Evolutionary conservation across 1,284 basidiomycete genomes (phyloP).

Genomic region (Rugosomyces carneus): DNA sequence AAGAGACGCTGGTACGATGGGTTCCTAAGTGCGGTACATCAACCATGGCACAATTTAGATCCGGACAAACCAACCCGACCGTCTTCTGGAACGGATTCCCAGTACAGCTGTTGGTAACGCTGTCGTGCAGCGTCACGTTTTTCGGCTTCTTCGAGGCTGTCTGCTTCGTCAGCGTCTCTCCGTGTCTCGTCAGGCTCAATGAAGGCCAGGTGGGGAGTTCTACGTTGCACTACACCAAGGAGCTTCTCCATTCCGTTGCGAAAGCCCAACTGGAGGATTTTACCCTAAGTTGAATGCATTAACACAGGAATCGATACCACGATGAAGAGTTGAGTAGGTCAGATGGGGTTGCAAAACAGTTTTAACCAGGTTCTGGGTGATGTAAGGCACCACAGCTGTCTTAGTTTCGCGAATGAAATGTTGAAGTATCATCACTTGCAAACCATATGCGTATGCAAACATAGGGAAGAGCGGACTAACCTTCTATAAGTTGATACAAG

Average conservation of each 20-base stretch:
- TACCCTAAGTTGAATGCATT: conserved; percentile 34
- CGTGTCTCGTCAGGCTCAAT: conserved; percentile 16
- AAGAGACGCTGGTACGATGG: conserved; percentile 47
- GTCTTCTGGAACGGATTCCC: conserved; percentile 66
- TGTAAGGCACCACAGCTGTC: conserved; percentile 54
- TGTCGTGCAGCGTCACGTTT: conserved; percentile 51
- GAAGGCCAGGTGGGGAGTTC: not conserved
- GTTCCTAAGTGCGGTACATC: conserved; percentile 36
- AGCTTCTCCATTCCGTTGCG: conserved; percentile 61
- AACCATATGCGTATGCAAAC: conserved; percentile 1
- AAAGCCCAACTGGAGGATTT: conserved; percentile 62
- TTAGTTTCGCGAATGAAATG: conserved; percentile 64
- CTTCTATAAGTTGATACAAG: conserved; percentile 29
- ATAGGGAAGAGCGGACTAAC: conserved; percentile 36
- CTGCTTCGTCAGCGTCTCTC: conserved; percentile 49
- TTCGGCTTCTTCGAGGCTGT: conserved; percentile 52
- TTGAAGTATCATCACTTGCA: conserved; percentile 40
- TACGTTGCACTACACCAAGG: conserved; percentile 29
- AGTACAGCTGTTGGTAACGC: conserved; percentile 66
- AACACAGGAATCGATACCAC: not conserved
- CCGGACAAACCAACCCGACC: conserved; percentile 40
- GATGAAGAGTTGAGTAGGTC: conserved; percentile 24
- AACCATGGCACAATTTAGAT: not conserved
- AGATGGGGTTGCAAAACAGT: conserved; percentile 63
- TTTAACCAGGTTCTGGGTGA: conserved; percentile 49